Conservation (phyloP, 2,329 filamentous ascomycete genomes). For the Sclerotinia trifoliorum region DNA sequence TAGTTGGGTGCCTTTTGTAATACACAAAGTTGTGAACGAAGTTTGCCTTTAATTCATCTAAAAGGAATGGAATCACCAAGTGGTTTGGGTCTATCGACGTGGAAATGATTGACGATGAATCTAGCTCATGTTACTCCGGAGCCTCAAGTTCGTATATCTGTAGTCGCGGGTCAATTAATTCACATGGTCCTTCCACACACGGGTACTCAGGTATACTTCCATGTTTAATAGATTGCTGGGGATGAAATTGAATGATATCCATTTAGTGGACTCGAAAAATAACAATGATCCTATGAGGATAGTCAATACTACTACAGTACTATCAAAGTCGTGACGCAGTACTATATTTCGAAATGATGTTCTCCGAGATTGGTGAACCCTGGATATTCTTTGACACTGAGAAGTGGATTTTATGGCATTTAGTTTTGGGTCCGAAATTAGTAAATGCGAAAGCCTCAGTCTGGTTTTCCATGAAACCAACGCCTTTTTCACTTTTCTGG, state of each 20-base stretch:
- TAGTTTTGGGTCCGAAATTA: neutral
- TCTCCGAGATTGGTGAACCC: neutral
- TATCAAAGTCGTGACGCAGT: neutral
- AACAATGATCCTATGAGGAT: neutral
- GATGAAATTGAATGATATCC: neutral
- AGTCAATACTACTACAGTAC: neutral
- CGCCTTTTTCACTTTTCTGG: too few species aligned
- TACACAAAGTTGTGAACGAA: neutral
- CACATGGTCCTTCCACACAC: neutral
- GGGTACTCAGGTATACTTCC: neutral
- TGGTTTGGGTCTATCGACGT: neutral
- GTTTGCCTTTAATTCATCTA: neutral
- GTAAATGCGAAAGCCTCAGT: neutral
- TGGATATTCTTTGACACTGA: too few species aligned
- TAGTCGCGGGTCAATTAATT: neutral
- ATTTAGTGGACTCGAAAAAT: neutral
- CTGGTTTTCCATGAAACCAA: neutral
- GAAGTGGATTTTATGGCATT: too few species aligned
- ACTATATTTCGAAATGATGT: neutral
- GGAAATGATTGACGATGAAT: neutral
- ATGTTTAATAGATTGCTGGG: neutral
- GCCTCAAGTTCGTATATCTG: neutral
- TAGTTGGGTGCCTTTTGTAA: neutral
- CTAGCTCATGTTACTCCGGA: neutral
- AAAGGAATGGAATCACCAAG: neutral